phyloP scores from a whole-genome alignment of 495 filamentous ascomycete species.

The Chaetomium tenue region DNA sequence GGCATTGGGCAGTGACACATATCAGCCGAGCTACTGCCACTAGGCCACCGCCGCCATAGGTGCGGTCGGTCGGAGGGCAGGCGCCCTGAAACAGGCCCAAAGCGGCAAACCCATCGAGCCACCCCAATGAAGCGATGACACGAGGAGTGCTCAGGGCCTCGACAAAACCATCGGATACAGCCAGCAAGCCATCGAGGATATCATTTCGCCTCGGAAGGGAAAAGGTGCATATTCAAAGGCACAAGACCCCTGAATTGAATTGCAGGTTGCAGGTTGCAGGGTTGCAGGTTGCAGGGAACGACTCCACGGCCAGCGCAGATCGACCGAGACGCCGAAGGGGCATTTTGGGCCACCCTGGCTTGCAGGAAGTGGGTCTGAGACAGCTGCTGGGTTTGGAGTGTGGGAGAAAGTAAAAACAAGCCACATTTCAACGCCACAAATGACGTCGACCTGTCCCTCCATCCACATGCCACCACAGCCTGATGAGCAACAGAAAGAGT shows the following conservation, averaged over 20 bases:
- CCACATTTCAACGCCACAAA: constrained; percentile 43
- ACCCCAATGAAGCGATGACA: constrained; percentile 35
- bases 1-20: constrained; percentile 40
- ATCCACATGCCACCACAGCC: background rate
- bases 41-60: constrained; percentile 27
- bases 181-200: background rate
- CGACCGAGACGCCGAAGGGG: background rate
- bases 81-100: constrained; percentile 37
- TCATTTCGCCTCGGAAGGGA: background rate
- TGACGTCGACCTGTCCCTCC: constrained; percentile 33
- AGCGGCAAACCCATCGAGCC: constrained; percentile 24
- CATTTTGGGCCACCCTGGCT: background rate
- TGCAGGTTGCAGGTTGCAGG: background rate
- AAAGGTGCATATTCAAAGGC: background rate
- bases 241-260: background rate
- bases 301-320: constrained; percentile 5
- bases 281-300: background rate
- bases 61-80: constrained; percentile 24
- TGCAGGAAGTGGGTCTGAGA: constrained; percentile 14
- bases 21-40: constrained; percentile 17
- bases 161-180: background rate
- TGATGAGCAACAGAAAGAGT: background rate
- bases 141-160: background rate
- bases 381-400: background rate
- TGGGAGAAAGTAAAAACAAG: constrained; percentile 19